These are phyloP conservation scores for Rhizopogon salebrosus DNA, from an alignment of 768 basidiomycete genomes.

Conservation along the genomic window DNA sequence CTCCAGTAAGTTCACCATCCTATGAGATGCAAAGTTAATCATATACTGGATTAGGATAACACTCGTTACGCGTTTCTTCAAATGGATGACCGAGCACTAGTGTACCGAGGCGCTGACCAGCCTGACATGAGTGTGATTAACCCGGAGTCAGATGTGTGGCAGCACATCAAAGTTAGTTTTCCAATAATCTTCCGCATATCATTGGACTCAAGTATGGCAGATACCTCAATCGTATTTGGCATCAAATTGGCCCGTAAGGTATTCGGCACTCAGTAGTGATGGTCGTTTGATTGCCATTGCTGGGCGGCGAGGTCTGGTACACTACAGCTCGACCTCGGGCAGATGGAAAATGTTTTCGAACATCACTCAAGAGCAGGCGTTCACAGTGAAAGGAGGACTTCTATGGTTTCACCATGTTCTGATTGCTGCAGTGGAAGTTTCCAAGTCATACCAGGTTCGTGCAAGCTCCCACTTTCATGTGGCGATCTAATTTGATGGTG, in stretches of 20 bases:
- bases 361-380: constrained; percentile 79
- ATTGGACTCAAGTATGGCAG: constrained; percentile 34
- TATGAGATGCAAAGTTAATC: neutral
- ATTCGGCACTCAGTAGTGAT: constrained; percentile 86
- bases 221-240: constrained; percentile 86
- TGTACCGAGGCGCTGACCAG: constrained; percentile 95
- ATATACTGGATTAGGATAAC: constrained; percentile 64
- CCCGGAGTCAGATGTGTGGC: constrained; percentile 97
- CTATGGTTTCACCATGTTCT: constrained; percentile 97
- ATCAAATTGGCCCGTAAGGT: constrained; percentile 90
- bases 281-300: constrained; percentile 91
- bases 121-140: constrained; percentile 98
- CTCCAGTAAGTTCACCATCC: constrained; percentile 56
- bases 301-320: constrained; percentile 83
- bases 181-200: neutral
- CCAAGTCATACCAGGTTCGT: constrained; percentile 70
- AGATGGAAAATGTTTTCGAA: constrained; percentile 90
- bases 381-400: constrained; percentile 84
- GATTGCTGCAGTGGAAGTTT: constrained; percentile 82
- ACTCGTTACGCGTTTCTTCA: constrained; percentile 94
- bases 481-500: constrained; percentile 1
- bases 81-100: constrained; percentile 88
- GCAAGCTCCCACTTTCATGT: neutral
- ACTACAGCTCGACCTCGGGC: constrained; percentile 92
- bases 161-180: constrained; percentile 75